Evolutionary conservation across 768 basidiomycete species (phyloP), one percentile per base, ranked within the genome.

Genomic region (Trametes cinnabarina): DNA sequence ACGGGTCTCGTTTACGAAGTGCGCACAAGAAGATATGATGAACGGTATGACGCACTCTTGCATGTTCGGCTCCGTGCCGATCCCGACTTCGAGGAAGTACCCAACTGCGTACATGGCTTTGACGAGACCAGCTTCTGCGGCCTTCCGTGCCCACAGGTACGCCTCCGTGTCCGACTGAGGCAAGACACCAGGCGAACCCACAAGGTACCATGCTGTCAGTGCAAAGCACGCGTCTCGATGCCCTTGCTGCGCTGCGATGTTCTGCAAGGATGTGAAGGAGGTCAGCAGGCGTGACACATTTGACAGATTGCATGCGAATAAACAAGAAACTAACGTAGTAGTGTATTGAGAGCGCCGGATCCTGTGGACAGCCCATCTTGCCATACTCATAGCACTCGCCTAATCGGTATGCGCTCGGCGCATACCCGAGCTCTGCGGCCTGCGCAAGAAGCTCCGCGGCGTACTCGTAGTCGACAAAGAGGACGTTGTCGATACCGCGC

Each of bases 321-420:
- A 26, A n/a, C 39, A 55, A n/a, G 81, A 90, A 70, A 73, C 54
- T 47, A 25, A 96, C 94, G 72, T 99, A 98, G 73, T 98, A 98
- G 74, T 99, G 97, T 66, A 99, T 99, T 44, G 93, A 96, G 55
- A 99, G 78, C 26, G 97, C 97, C 1, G 95, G 85, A 70, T 99
- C 97, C 70, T 94, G 92, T 17, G 97, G 97, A 68, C 97, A 98
- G 9, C 94, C 95, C 85, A 98, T 89, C 79, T 92, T 95, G 34
- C 97, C 97, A 72, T 98, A 99, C 77, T 99, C 97, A 72, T 99
- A 99, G 72, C 95, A 98, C 74, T 98, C 96, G 23, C 97, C 97
- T 55, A 98, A 76, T 58, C 93, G 86, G 75, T 94, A 92, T 30
- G 97, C 97, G 63, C 92, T 94, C 17, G 96, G 93, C 9, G 96